Evolutionary conservation across 345 rosid genomes (phyloP).

Genomic region (Hypericum perforatum): DNA sequence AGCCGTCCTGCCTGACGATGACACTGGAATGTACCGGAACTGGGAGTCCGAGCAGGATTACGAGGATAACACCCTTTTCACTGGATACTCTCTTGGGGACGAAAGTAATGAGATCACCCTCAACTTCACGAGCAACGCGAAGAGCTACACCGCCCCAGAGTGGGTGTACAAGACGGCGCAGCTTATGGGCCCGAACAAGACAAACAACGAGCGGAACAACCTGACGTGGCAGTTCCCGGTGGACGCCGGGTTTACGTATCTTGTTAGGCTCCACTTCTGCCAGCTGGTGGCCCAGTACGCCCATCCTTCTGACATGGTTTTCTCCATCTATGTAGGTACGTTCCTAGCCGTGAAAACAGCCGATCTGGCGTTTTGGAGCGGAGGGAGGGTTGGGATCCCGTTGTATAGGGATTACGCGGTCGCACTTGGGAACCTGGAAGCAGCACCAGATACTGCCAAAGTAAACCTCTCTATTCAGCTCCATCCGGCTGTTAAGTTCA

Average conservation of each 20-base stretch:
- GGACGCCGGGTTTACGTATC: slow-evolving; percentile 18
- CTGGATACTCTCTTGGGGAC: not conserved
- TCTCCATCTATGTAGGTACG: slow-evolving; percentile 16
- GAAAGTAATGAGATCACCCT: not conserved
- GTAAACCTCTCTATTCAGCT: slow-evolving; percentile 20
- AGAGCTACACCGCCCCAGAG: slow-evolving; percentile 13
- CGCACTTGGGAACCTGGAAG: not conserved
- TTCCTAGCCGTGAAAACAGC: not conserved
- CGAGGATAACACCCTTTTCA: not conserved
- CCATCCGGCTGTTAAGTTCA: slow-evolving; percentile 2
- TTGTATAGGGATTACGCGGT: slow-evolving; percentile 19
- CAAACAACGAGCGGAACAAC: slow-evolving; percentile 4
- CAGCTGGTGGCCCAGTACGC: slow-evolving; percentile 12
- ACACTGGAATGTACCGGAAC: slow-evolving; percentile 26
- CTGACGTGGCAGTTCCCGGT: slow-evolving; percentile 26
- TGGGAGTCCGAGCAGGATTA: slow-evolving; percentile 12
- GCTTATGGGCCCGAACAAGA: slow-evolving; percentile 1
- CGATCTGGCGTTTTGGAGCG: slow-evolving; percentile 15
- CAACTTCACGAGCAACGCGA: not conserved
- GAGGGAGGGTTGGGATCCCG: slow-evolving; percentile 13
- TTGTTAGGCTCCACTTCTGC: slow-evolving; percentile 30
- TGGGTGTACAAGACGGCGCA: slow-evolving; percentile 6
- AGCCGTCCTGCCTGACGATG: accelerated
- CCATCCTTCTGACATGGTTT: slow-evolving; percentile 1
- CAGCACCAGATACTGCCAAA: slow-evolving; percentile 11